Conservation (phyloP, 148 eudicot species). For the Amaranthus cruentus region DNA sequence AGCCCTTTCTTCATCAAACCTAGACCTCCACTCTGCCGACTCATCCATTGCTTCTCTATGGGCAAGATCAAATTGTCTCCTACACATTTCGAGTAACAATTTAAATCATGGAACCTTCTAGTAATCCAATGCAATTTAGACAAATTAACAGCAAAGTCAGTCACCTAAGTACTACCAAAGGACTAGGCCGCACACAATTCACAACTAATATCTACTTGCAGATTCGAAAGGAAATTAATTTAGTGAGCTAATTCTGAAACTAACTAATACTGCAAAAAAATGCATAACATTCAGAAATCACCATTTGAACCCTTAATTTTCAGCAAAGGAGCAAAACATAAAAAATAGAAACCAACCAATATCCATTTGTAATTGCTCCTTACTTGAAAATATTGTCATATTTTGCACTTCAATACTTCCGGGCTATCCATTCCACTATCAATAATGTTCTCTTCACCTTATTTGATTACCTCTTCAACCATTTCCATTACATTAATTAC, state of each 20-base stretch:
- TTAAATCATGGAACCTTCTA: background rate
- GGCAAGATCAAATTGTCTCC: slow-evolving; percentile 89
- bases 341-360: no score
- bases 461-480: no score
- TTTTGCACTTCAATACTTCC: no score
- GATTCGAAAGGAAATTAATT: background rate
- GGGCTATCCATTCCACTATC: no score
- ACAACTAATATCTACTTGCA: background rate
- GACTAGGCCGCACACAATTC: background rate
- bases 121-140: background rate
- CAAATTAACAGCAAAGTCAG: no score
- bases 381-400: no score
- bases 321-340: background rate
- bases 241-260: background rate
- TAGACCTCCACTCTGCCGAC: slow-evolving; percentile 94
- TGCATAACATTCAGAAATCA: no score
- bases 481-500: no score
- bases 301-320: background rate
- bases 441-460: no score
- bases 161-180: background rate
- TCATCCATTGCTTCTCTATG: slow-evolving; percentile 90
- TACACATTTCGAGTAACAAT: slow-evolving; percentile 25
- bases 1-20: slow-evolving; percentile 64
- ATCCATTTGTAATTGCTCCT: no score
- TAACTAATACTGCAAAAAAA: no score